Evolutionary conservation across 2,329 filamentous ascomycete species (phyloP).

Genomic region (Ophiosphaerella narmari): DNA sequence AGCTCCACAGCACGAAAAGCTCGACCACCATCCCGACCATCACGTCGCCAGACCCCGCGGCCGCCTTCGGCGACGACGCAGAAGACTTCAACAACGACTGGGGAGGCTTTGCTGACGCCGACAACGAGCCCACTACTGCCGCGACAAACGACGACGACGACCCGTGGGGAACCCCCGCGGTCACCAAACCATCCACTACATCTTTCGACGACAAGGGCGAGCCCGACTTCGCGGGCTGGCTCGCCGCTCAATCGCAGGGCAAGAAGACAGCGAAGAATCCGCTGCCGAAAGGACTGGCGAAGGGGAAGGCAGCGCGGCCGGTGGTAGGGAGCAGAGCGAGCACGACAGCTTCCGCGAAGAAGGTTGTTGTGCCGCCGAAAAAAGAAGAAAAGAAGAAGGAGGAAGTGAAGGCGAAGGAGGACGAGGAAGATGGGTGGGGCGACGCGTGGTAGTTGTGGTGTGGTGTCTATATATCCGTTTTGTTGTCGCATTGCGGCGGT

Average conservation of each 20-base stretch:
- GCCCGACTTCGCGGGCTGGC: slow-evolving; percentile 94
- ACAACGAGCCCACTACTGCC: slow-evolving; percentile 8
- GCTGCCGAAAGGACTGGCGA: slow-evolving; percentile 81
- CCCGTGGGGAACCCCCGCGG: slow-evolving; percentile 54
- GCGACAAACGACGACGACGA: slow-evolving; percentile 60
- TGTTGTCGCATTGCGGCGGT: slow-evolving; percentile 20
- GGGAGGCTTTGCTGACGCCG: slow-evolving; percentile 69
- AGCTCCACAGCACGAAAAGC: slow-evolving; percentile 32
- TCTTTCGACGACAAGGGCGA: slow-evolving; percentile 83
- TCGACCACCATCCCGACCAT: slow-evolving; percentile 34
- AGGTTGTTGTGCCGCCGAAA: slow-evolving; percentile 32
- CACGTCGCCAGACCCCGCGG: slow-evolving; percentile 51
- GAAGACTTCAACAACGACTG: slow-evolving; percentile 73
- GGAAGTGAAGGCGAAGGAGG: slow-evolving; percentile 51
- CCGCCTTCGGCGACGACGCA: slow-evolving; percentile 55
- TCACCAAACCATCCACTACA: slow-evolving; percentile 44
- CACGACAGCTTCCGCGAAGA: slow-evolving; percentile 35
- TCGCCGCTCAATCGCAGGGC: slow-evolving; percentile 80
- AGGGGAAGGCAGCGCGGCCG: slow-evolving; percentile 51
- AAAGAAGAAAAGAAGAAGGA: slow-evolving; percentile 38
- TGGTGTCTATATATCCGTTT: too few relatives aligned
- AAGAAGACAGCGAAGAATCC: slow-evolving; percentile 69
- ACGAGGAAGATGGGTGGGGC: slow-evolving; percentile 46
- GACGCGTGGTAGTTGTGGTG: slow-evolving; percentile 40
- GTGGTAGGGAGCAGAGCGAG: slow-evolving; percentile 36